phyloP scores from a whole-genome alignment of 2,329 filamentous ascomycete genomes.

The Aspergillus niger region DNA sequence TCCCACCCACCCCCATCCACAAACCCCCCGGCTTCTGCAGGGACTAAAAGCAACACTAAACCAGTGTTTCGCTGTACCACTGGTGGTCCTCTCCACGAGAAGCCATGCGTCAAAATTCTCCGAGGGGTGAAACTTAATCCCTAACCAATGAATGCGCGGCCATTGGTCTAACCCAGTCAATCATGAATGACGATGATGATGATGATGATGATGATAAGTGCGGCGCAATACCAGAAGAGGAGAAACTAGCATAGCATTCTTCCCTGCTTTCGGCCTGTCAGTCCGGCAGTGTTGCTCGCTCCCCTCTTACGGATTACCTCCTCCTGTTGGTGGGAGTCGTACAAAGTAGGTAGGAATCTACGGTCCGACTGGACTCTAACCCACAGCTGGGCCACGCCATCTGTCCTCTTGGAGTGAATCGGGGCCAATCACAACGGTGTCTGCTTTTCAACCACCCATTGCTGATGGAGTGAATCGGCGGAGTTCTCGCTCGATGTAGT shows the following conservation, averaged over 20 bases:
- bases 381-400: background rate
- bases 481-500: background rate
- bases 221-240: too few relatives aligned
- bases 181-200: too few relatives aligned
- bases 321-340: background rate
- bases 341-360: background rate
- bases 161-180: background rate
- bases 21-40: background rate
- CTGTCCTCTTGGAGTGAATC: background rate
- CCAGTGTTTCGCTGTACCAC: background rate
- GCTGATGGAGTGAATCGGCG: background rate
- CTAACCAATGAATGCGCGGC: background rate
- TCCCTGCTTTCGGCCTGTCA: background rate
- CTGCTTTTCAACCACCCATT: background rate
- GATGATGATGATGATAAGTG: too few relatives aligned
- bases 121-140: conserved; percentile 1
- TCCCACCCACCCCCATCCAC: background rate
- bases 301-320: too few relatives aligned
- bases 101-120: conserved; percentile 5
- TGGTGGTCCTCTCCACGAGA: background rate
- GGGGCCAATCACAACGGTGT: background rate
- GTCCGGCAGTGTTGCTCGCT: background rate
- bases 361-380: background rate
- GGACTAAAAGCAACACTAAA: conserved; percentile 1
- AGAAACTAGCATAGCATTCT: background rate